Evolutionary conservation across 306 rosid species (phyloP).

Genomic region (Abrus pulchellus): DNA sequence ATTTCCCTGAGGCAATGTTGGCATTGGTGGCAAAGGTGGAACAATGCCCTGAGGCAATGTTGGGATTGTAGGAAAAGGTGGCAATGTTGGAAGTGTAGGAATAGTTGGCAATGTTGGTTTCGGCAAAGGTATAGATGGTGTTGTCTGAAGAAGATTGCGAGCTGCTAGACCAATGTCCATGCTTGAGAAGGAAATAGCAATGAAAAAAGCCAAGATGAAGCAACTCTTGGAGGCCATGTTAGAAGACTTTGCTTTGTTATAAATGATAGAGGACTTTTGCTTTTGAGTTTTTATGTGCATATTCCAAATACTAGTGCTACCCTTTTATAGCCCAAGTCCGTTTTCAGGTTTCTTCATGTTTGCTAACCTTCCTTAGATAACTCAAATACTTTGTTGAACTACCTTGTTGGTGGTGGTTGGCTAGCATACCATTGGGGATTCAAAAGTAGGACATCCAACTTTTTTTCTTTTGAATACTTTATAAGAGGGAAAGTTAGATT

Average conservation of each 20-base stretch:
- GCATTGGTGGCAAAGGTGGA: slow-evolving; percentile 38
- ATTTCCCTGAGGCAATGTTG: slow-evolving; percentile 43
- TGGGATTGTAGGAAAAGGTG: slow-evolving; percentile 49
- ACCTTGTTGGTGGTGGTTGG: slow-evolving; percentile 45
- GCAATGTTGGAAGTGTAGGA: neutral
- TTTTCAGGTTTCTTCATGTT: slow-evolving; percentile 11
- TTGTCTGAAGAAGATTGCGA: slow-evolving; percentile 44
- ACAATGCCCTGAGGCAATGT: slow-evolving; percentile 29
- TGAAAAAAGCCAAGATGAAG: slow-evolving; percentile 40
- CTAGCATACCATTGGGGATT: neutral
- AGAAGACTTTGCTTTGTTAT: neutral
- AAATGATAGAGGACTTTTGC: neutral
- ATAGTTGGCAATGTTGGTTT: slow-evolving; percentile 21
- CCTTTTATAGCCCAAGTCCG: neutral
- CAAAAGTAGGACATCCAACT: slow-evolving; percentile 46
- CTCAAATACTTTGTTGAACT: too few species aligned
- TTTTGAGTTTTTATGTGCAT: slow-evolving; percentile 33
- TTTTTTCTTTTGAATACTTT: slow-evolving; percentile 3
- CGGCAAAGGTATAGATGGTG: slow-evolving; percentile 9
- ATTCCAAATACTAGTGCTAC: neutral
- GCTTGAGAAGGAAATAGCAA: slow-evolving; percentile 48
- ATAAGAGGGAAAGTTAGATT: neutral
- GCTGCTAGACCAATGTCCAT: slow-evolving; percentile 37
- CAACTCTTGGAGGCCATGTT: slow-evolving; percentile 45
- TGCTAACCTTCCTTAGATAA: slow-evolving; percentile 26